A percentile compares a stretch with the other conserved stretches of the same genome.
These are phyloP conservation scores for Populus davidiana DNA, from an alignment of 345 rosid genomes.

Conservation along the genomic window DNA sequence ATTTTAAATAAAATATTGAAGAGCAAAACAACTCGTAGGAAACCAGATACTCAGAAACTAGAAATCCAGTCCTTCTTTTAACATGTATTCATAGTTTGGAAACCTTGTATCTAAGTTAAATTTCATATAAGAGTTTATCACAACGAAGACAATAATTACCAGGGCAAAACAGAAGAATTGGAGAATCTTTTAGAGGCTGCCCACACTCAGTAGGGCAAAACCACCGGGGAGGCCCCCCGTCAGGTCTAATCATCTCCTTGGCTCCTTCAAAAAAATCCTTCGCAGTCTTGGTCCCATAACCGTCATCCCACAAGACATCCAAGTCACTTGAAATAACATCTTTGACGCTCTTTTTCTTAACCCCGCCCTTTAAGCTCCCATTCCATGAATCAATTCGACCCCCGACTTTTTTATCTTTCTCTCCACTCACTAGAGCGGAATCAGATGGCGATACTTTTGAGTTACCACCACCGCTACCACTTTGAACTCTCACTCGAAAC, in stretches of 20 bases:
- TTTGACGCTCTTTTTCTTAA: constrained; percentile 25
- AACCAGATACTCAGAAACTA: background rate
- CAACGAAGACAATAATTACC: constrained; percentile 36
- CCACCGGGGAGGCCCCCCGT: constrained; percentile 88
- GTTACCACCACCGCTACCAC: constrained; percentile 30
- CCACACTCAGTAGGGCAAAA: constrained; percentile 86
- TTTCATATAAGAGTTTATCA: background rate
- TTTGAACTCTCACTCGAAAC: constrained; percentile 48
- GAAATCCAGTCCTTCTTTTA: background rate
- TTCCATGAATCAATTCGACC: constrained; percentile 30
- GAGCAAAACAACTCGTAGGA: background rate
- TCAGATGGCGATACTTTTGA: constrained; percentile 32
- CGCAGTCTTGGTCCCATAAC: constrained; percentile 55
- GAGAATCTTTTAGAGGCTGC: constrained; percentile 55
- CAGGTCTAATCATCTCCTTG: constrained; percentile 55
- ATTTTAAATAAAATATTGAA: background rate
- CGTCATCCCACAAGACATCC: constrained; percentile 85
- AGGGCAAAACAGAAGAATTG: constrained; percentile 72
- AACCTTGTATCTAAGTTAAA: background rate
- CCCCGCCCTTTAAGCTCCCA: constrained; percentile 26
- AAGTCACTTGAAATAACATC: constrained; percentile 37
- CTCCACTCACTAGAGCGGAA: constrained; percentile 7
- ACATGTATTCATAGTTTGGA: background rate
- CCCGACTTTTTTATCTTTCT: constrained; percentile 25
- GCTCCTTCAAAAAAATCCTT: constrained; percentile 61